phyloP scores from a whole-genome alignment of 2,329 filamentous ascomycete species.

The Parafenestella ontariensis region DNA sequence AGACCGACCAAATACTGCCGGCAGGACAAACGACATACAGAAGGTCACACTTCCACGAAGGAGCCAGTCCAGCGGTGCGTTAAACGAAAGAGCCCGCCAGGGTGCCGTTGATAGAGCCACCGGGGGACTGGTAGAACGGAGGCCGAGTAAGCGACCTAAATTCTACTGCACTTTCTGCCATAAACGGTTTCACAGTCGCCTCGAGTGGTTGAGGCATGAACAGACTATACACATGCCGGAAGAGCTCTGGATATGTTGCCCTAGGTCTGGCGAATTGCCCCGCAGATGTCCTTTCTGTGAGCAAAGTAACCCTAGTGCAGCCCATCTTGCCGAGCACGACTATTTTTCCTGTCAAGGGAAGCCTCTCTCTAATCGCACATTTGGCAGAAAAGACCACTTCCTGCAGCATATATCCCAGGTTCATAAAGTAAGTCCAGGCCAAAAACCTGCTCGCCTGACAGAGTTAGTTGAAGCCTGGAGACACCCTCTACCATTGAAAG shows the following conservation, averaged over 20 bases:
- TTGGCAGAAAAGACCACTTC: slow-evolving; percentile 59
- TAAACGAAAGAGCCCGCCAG: slow-evolving; percentile 17
- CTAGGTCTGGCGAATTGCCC: slow-evolving; percentile 46
- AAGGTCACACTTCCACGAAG: slow-evolving; percentile 5
- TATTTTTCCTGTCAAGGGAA: slow-evolving; percentile 66
- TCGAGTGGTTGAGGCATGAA: slow-evolving; percentile 68
- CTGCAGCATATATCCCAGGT: slow-evolving; percentile 58
- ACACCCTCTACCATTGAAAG: slow-evolving; percentile 21
- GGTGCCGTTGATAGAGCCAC: neutral
- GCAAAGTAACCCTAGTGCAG: slow-evolving; percentile 52
- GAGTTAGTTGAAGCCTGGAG: slow-evolving; percentile 32
- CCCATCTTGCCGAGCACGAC: slow-evolving; percentile 60
- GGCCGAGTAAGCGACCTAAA: slow-evolving; percentile 20
- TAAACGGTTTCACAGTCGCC: slow-evolving; percentile 50
- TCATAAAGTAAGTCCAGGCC: slow-evolving; percentile 52
- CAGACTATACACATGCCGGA: slow-evolving; percentile 64
- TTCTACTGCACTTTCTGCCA: slow-evolving; percentile 38
- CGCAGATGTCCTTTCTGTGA: slow-evolving; percentile 59
- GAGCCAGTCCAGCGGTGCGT: slow-evolving; percentile 23
- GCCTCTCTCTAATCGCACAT: slow-evolving; percentile 60
- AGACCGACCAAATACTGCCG: slow-evolving; percentile 17
- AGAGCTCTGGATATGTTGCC: slow-evolving; percentile 35
- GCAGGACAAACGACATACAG: slow-evolving; percentile 2
- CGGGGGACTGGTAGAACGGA: slow-evolving; percentile 11
- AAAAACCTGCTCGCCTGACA: slow-evolving; percentile 46